These are phyloP conservation scores for Fusarium udum DNA, from an alignment of 2,329 filamentous ascomycete species.

Conservation along the genomic window DNA sequence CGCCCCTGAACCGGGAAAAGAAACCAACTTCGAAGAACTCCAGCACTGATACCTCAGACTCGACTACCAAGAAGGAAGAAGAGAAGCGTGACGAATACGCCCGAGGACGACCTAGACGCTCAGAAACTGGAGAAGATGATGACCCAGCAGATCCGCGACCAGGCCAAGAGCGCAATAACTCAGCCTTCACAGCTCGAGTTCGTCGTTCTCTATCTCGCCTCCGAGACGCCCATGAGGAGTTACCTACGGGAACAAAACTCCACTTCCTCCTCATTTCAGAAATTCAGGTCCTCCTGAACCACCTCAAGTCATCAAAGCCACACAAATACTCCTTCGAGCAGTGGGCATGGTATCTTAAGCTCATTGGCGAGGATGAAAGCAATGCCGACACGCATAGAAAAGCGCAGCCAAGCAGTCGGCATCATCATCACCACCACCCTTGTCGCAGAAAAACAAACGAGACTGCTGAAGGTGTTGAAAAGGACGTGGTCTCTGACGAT, in stretches of 20 bases:
- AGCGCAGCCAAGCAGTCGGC: constrained; percentile 43
- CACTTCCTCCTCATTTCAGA: constrained; percentile 75
- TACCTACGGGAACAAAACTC: constrained; percentile 60
- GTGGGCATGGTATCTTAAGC: constrained; percentile 84
- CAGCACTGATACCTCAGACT: not conserved
- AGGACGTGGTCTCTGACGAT: constrained; percentile 40
- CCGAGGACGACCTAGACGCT: constrained; percentile 12
- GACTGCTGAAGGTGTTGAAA: not conserved
- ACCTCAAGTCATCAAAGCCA: constrained; percentile 67
- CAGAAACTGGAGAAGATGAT: not conserved
- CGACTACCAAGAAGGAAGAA: constrained; percentile 22
- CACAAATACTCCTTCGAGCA: constrained; percentile 82
- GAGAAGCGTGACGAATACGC: not conserved
- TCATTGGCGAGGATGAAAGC: constrained; percentile 75
- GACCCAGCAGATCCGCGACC: constrained; percentile 28
- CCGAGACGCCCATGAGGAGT: constrained; percentile 48
- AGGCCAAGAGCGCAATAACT: constrained; percentile 19
- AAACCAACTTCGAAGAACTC: not conserved
- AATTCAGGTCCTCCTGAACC: constrained; percentile 70
- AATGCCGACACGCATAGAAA: constrained; percentile 61
- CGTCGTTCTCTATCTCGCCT: constrained; percentile 49
- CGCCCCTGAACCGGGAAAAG: not conserved
- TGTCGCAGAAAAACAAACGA: not conserved
- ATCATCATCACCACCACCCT: constrained; percentile 7
- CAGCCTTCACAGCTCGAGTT: constrained; percentile 46